Evolutionary conservation across 345 rosid species (phyloP), one percentile per base, ranked within the genome.

Genomic region (Odontarrhena argentea): DNA sequence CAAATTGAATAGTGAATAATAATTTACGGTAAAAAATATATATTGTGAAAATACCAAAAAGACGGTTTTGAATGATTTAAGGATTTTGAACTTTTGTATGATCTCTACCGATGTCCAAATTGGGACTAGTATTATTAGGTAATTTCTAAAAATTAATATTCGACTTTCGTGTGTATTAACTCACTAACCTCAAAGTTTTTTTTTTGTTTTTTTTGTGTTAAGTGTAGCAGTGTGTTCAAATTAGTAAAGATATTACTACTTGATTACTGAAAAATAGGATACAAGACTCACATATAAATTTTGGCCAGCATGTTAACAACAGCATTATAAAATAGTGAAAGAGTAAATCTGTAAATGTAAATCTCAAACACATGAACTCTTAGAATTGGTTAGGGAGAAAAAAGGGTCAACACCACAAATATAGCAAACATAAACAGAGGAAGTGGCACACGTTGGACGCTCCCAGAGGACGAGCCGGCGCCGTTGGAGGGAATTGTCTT

Each of bases 401-500:
- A 59, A 62, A 79, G 70, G 60, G 63, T 18, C 70, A 74, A 74
- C 12, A 54, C 57, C 24, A 65, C 37, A 47, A 75, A 81, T 62
- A 77, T 55, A 52, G 67, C 53, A 57, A 73, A 56, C 38, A 76
- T 53, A 68, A 76, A 32, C 24, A 73, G 58, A 32, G 60, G 63
- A 12, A 73, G 38, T 7, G 86, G 71, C 52, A 71, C 71, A 55
- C 50, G 60, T 49, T 36, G 26, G 11, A 48, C 45, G 74, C 51
- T 68, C 65, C 84, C 85, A 15, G 69, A 84, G 36, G 86, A 83
- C 55, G 86, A 69, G 40, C 67, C 69, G 32, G 47, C 78, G 6
- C 55, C 60, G 14, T 78, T 36, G 42, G 84, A 61, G 14, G 89
- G 84, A 14, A 69, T 50, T n/a, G 79, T 81, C 69, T 84, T 86